Evolutionary conservation across 1,284 basidiomycete species (phyloP), one percentile per base, ranked within the genome.

Genomic region (Microbotryum scabiosae): DNA sequence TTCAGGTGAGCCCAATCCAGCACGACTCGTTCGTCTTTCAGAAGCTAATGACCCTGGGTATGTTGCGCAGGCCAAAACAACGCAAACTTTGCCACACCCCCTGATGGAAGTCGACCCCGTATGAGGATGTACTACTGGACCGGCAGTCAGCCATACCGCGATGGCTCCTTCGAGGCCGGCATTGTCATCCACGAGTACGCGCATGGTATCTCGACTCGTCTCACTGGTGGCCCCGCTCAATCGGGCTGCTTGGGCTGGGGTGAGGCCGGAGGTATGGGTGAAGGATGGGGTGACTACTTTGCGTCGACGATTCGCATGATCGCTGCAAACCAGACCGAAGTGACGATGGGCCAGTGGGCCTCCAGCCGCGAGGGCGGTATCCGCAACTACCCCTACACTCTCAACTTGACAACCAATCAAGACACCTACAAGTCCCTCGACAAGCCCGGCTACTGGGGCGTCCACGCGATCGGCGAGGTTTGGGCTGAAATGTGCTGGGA

Each of bases 41-140:
- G 16, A 18, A 12, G 12, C 12, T 41, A 3, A 41, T 41, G 36
- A 41, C 36, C 30, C 30, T 30, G 30, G 10, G 30, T 30, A 30
- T 30, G 30, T 9, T 30, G 36, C 16, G 36, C 36, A 41, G 36
- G 36, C 36, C 36, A 41, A 41, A 41, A 41, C 64, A 77, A 78
- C 66, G 79, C 78, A 67, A 81, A 82, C 75, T 81, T 82, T 62
- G 78, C 79, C 71, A 82, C 80, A 5, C 76, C 75, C 50, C 76
- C 73, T 5, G 76, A 77, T 58, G 79, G 80, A 44, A 23, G 36
- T 78, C 84, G 86, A 70, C 88, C 88, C 10, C 85, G 89, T 62
- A 92, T 93, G 87, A 82, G 93, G 69, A 97, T 97, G 94, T 97
- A 94, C 78, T 79, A 92, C 51, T 97, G 93, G 93, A 87, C 89